These are phyloP conservation scores for Phytophthora capsici DNA, from an alignment of 352 stramenopile genomes.

Conservation along the genomic window DNA sequence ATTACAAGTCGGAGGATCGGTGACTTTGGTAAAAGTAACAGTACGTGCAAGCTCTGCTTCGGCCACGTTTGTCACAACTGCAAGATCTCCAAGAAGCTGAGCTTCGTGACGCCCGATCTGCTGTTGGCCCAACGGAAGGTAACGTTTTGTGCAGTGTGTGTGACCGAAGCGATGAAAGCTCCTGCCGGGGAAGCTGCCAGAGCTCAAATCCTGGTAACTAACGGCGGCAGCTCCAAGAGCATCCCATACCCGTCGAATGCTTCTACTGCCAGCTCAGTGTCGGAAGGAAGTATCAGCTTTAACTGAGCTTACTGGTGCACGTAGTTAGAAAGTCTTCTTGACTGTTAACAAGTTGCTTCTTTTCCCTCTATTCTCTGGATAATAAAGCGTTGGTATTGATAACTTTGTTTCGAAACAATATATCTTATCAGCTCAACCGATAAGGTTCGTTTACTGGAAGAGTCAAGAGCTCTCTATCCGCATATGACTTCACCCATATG, in stretches of 20 bases:
- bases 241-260: slow-evolving; percentile 24
- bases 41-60: slow-evolving; percentile 44
- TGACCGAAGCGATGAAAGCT: slow-evolving; percentile 35
- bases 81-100: slow-evolving; percentile 43
- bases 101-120: slow-evolving; percentile 43
- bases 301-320: neutral
- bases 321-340: neutral
- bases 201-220: slow-evolving; percentile 26
- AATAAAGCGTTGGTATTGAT: too few relatives aligned
- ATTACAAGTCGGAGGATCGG: slow-evolving; percentile 32
- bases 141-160: slow-evolving; percentile 45
- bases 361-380: too few relatives aligned
- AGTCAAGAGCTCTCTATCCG: too few relatives aligned
- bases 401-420: too few relatives aligned
- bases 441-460: too few relatives aligned
- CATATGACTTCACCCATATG: too few relatives aligned
- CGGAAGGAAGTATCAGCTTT: slow-evolving; percentile 22
- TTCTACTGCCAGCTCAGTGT: slow-evolving; percentile 32
- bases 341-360: neutral
- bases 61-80: slow-evolving; percentile 41
- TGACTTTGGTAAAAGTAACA: slow-evolving; percentile 41
- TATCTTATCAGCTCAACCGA: too few relatives aligned
- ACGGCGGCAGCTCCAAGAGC: slow-evolving; percentile 15
- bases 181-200: slow-evolving; percentile 31
- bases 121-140: slow-evolving; percentile 39